Evolutionary conservation across 495 filamentous ascomycete genomes (phyloP), one percentile per base, ranked within the genome.

Genomic region (Penicillium cosmopolitanum): DNA sequence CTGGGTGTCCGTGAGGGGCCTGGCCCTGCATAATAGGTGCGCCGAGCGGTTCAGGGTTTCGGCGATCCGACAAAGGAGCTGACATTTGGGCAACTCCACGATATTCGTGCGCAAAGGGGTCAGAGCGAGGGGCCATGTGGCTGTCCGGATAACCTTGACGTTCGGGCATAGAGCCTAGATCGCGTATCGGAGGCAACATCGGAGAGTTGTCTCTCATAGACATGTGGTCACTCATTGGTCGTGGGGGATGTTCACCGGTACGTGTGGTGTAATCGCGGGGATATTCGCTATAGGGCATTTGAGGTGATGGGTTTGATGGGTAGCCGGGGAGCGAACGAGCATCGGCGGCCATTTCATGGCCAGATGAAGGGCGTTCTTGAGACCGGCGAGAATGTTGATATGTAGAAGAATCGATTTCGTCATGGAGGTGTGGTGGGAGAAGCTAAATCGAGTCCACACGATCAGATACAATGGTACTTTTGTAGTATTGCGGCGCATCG

Each of bases 361-460:
- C 61, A 15, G 74, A 76, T 13, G 57, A 33, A n/a, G 73, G 74
- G 40, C 73, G 74, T 15, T 76, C 70, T 58, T 74, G 75, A 51
- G 66, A 58, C 55, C 66, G 66, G 52, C 69, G 68, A 19, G 73
- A 66, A 48, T 65, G 66, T 57, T 68, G 74, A 62, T 74, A 77
- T 58, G 75, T 66, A 10, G 75, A 77, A 19, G 75, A 79, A 25
- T 80, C 77, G 55, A 80, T 80, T 62, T 78, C 77, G 56, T 79
- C 76, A 60, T 79, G 77, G 6, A 80, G 70, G 61, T 80, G 76
- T 53, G 77, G 66, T 23, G 77, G 77, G 33, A 80, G 76, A 7
- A 80, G 66, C 77, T 80, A 40, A 42, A 16, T 55, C 18, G 21
- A 1, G 15, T 54, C 2, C 13, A 44, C 42, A 38, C 11, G 10